These are phyloP conservation scores for Knufia petricola DNA, from an alignment of 2,329 filamentous ascomycete species.

Conservation along the genomic window DNA sequence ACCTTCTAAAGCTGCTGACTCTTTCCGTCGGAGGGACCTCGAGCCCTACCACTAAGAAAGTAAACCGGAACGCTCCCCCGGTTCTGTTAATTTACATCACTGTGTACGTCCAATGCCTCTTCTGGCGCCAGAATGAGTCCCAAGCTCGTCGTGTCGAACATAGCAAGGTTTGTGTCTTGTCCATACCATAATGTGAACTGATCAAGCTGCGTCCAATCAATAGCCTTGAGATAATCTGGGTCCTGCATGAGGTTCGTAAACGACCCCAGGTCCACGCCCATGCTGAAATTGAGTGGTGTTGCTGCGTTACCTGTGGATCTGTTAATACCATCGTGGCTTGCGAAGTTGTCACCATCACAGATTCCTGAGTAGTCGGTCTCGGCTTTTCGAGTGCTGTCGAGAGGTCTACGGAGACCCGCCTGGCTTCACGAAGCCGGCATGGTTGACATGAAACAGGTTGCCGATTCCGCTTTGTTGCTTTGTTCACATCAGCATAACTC, in stretches of 20 bases:
- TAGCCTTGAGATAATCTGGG: background rate
- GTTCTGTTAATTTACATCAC: background rate
- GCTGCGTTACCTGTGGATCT: background rate
- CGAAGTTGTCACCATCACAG: background rate
- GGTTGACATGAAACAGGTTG: constrained; percentile 58
- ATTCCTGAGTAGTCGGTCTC: background rate
- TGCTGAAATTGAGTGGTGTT: background rate
- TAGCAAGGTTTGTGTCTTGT: background rate
- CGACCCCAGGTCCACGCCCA: background rate
- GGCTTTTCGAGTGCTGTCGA: background rate
- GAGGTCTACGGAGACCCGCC: constrained; percentile 1
- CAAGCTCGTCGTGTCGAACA: background rate
- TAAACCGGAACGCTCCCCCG: constrained; percentile 3
- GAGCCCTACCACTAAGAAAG: background rate
- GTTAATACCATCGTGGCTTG: background rate
- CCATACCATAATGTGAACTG: constrained; percentile 3
- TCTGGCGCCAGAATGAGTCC: background rate
- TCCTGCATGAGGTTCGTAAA: background rate
- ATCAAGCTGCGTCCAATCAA: constrained; percentile 8
- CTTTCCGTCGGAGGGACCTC: background rate
- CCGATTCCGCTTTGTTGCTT: constrained; percentile 77
- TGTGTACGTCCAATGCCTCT: background rate
- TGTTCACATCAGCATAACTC: constrained; percentile 57
- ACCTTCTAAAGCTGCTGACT: background rate
- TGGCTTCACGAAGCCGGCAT: constrained; percentile 26